A percentile compares a stretch with the other conserved stretches of the same genome.
phyloP scores from a whole-genome alignment of 2,329 filamentous ascomycete genomes.

The Penicillium sp. region DNA sequence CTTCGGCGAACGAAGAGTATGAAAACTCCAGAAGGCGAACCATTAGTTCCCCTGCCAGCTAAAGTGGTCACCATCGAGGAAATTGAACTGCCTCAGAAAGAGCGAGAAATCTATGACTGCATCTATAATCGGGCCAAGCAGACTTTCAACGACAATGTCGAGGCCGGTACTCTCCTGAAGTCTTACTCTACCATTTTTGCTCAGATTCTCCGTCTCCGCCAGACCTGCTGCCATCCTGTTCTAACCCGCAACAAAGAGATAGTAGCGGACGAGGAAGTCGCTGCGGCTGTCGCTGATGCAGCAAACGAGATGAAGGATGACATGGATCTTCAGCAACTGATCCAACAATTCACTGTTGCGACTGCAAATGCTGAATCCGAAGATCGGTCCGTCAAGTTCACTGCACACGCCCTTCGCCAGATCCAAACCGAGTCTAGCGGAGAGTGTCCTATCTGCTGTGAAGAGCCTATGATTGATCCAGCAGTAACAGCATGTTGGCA shows the following conservation, averaged over 20 bases:
- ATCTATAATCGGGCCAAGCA: slow-evolving; percentile 81
- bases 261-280: slow-evolving; percentile 84
- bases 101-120: slow-evolving; percentile 89
- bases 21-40: slow-evolving; percentile 85
- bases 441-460: slow-evolving; percentile 91
- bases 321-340: slow-evolving; percentile 87
- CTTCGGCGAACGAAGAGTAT: slow-evolving; percentile 95
- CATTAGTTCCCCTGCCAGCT: slow-evolving; percentile 76
- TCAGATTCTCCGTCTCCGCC: slow-evolving; percentile 86
- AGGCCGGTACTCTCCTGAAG: slow-evolving; percentile 90
- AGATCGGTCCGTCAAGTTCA: slow-evolving; percentile 65
- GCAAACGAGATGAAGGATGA: slow-evolving; percentile 84
- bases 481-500: slow-evolving; percentile 97
- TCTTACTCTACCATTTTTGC: slow-evolving; percentile 97
- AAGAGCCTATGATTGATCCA: slow-evolving; percentile 94
- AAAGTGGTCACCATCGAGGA: slow-evolving; percentile 83
- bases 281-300: slow-evolving; percentile 72
- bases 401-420: slow-evolving; percentile 81
- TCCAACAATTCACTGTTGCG: slow-evolving; percentile 75
- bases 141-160: slow-evolving; percentile 81
- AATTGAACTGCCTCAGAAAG: slow-evolving; percentile 78
- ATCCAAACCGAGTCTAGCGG: slow-evolving; percentile 85
- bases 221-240: slow-evolving; percentile 90
- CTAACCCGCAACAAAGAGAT: slow-evolving; percentile 82
- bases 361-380: slow-evolving; percentile 57